These are phyloP conservation scores for Pleurotus giganteus DNA, from an alignment of 768 basidiomycete genomes.

Conservation along the genomic window DNA sequence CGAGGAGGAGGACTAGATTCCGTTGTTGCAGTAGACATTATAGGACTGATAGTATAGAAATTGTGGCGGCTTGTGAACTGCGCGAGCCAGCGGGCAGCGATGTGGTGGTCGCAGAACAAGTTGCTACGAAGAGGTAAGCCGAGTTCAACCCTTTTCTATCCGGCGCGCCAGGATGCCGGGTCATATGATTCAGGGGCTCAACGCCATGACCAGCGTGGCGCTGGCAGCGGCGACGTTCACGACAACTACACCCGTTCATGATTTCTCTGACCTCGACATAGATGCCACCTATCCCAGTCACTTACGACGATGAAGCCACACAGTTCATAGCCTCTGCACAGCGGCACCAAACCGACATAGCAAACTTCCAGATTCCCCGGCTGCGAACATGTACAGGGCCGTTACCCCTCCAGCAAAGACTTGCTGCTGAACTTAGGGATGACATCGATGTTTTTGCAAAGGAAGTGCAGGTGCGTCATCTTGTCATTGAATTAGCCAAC, in stretches of 20 bases:
- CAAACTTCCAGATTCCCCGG: slow-evolving; percentile 72
- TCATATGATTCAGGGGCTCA: not conserved
- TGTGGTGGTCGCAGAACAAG: slow-evolving; percentile 5
- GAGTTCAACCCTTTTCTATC: not conserved
- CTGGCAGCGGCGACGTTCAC: too few relatives aligned
- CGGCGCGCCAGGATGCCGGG: too few relatives aligned
- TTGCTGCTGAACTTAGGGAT: slow-evolving; percentile 72
- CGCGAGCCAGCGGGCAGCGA: slow-evolving; percentile 7
- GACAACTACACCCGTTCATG: too few relatives aligned
- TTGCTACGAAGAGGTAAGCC: not conserved
- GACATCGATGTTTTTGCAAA: slow-evolving; percentile 63
- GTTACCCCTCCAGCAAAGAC: slow-evolving; percentile 64
- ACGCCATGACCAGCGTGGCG: too few relatives aligned
- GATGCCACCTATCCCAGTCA: slow-evolving; percentile 65
- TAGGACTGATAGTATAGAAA: not conserved
- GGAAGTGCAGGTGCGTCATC: slow-evolving; percentile 63
- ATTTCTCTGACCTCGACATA: not conserved
- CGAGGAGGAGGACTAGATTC: slow-evolving; percentile 64
- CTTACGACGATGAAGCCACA: slow-evolving; percentile 49
- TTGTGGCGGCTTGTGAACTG: not conserved
- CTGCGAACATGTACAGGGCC: slow-evolving; percentile 70
- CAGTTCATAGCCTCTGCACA: slow-evolving; percentile 50
- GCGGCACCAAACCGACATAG: slow-evolving; percentile 61
- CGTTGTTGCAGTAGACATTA: slow-evolving; percentile 39
- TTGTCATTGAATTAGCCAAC: slow-evolving; percentile 11